Conservation (phyloP, 2,329 filamentous ascomycete genomes). For the Verticillium zaregamsianum region DNA sequence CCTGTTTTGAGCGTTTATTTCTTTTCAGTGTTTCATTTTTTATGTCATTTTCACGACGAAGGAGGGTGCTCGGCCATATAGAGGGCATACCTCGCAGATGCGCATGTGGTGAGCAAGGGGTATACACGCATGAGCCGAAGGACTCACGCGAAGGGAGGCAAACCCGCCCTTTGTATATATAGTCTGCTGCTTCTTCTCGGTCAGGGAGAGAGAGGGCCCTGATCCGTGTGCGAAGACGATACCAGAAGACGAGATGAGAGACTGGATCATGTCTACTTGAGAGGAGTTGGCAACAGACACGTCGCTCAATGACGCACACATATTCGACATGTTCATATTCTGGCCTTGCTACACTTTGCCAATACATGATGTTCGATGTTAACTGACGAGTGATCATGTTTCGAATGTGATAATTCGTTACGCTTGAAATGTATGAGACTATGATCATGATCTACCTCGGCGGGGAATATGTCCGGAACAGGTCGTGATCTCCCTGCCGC, state of each 20-base stretch:
- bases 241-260: slow-evolving; percentile 11
- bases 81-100: background rate
- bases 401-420: background rate
- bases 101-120: background rate
- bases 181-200: slow-evolving; percentile 12
- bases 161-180: slow-evolving; percentile 23
- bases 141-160: background rate
- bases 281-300: background rate
- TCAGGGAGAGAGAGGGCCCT: background rate
- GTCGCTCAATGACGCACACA: background rate
- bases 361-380: background rate
- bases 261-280: background rate
- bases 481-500: background rate
- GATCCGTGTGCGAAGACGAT: slow-evolving; percentile 7
- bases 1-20: background rate
- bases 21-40: background rate
- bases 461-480: background rate
- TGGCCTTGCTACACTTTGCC: background rate
- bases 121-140: background rate
- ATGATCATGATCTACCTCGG: background rate
- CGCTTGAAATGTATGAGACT: background rate
- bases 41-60: background rate
- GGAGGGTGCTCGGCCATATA: background rate
- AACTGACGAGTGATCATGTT: background rate
- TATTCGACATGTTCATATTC: background rate